Conservation (phyloP, 108 stramenopile genomes). For the Epipyxis sp. region DNA sequence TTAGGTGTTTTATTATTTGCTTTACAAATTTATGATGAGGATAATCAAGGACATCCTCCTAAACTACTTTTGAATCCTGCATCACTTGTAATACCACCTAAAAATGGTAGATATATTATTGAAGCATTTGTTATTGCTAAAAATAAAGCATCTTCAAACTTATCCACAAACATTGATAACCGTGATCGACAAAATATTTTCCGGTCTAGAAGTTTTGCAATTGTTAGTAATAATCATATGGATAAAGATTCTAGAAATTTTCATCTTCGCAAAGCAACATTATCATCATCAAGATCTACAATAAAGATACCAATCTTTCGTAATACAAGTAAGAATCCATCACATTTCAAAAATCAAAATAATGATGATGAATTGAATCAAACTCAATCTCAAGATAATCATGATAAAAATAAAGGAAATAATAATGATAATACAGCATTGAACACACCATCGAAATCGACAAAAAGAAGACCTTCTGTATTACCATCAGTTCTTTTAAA, state of each 20-base stretch:
- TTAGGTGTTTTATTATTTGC: slow-evolving; percentile 22
- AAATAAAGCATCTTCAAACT: slow-evolving; percentile 21
- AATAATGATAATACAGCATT: too few species aligned
- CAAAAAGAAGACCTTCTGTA: too few species aligned
- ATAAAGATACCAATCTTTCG: neutral
- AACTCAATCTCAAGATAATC: too few species aligned
- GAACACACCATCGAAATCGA: too few species aligned
- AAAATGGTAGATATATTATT: neutral
- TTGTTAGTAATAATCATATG: neutral
- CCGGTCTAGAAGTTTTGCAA: neutral
- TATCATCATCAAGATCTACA: neutral
- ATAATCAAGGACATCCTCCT: neutral
- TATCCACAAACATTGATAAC: neutral
- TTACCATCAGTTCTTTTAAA: too few species aligned
- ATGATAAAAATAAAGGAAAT: too few species aligned
- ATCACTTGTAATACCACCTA: neutral
- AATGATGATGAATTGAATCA: too few species aligned
- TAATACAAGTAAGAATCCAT: neutral
- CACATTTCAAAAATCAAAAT: neutral
- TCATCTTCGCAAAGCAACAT: neutral
- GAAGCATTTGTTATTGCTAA: slow-evolving; percentile 31
- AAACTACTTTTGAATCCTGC: slow-evolving; percentile 19
- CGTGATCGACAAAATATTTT: neutral
- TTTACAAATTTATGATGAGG: slow-evolving; percentile 1
- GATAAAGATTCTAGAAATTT: neutral